Conservation (phyloP, 169 alveolate species). For the Neospora caninum region DNA sequence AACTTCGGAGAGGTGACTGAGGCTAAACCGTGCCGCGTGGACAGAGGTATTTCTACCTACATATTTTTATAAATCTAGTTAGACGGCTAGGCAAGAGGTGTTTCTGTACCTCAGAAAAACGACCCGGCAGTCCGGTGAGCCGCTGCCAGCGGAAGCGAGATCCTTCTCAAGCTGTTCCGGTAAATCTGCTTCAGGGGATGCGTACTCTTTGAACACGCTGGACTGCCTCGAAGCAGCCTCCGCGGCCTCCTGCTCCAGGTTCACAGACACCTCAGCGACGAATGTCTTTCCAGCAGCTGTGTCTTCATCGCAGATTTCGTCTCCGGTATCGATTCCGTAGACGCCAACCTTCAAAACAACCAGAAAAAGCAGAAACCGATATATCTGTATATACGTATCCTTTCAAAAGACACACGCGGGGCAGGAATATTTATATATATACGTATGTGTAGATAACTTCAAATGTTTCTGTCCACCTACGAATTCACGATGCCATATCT, state of each 20-base stretch:
- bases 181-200: not conserved
- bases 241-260: slow-evolving; percentile 19
- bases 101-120: not conserved
- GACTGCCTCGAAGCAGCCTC: not conserved
- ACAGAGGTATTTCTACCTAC: too few relatives aligned
- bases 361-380: not conserved
- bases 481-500: too few relatives aligned
- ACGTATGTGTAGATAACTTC: not conserved
- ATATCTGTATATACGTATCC: not conserved
- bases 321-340: not conserved
- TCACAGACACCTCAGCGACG: not conserved
- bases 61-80: too few relatives aligned
- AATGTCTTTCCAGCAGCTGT: not conserved
- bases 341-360: not conserved
- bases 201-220: not conserved
- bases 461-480: too few relatives aligned
- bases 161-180: not conserved
- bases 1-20: too few relatives aligned
- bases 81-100: not conserved
- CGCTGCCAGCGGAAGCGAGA: not conserved
- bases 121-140: not conserved
- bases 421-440: not conserved
- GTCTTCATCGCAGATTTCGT: not conserved
- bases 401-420: not conserved
- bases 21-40: too few relatives aligned